These are phyloP conservation scores for Trichoderma sp. DNA, from an alignment of 2,329 filamentous ascomycete species.

Conservation along the genomic window DNA sequence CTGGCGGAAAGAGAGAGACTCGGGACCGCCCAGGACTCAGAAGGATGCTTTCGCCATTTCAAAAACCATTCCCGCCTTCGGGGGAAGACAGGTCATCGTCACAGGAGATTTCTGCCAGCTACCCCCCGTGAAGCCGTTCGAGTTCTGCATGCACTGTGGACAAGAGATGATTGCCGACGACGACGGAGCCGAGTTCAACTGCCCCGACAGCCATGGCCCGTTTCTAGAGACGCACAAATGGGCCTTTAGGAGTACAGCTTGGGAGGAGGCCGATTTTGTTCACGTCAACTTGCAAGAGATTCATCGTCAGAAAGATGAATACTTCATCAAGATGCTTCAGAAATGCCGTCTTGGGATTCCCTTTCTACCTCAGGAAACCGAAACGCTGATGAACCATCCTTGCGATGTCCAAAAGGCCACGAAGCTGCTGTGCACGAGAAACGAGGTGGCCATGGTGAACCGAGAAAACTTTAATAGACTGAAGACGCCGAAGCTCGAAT, in stretches of 20 bases:
- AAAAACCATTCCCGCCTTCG: slow-evolving; percentile 24
- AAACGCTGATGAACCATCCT: slow-evolving; percentile 6
- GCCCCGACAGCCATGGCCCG: not conserved
- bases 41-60: slow-evolving; percentile 27
- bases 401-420: slow-evolving; percentile 14
- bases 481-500: not conserved
- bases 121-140: slow-evolving; percentile 57
- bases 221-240: slow-evolving; percentile 52
- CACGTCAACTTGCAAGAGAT: slow-evolving; percentile 54
- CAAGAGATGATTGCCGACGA: slow-evolving; percentile 23
- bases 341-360: slow-evolving; percentile 14
- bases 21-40: slow-evolving; percentile 25
- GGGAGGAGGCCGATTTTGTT: slow-evolving; percentile 53
- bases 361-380: not conserved
- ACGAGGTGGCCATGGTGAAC: slow-evolving; percentile 4
- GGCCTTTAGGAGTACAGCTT: slow-evolving; percentile 57
- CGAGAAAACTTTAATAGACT: not conserved
- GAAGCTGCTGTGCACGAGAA: slow-evolving; percentile 11
- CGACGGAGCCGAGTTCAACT: slow-evolving; percentile 9
- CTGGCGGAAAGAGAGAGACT: not conserved
- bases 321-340: slow-evolving; percentile 15
- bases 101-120: slow-evolving; percentile 56
- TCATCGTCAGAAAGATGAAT: slow-evolving; percentile 54
- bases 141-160: slow-evolving; percentile 25
- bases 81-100: slow-evolving; percentile 29